A percentile compares a stretch with the other conserved stretches of the same genome.
Conservation (phyloP, 805 yeast species). For the Blastobotrys chiropterorum region DNA sequence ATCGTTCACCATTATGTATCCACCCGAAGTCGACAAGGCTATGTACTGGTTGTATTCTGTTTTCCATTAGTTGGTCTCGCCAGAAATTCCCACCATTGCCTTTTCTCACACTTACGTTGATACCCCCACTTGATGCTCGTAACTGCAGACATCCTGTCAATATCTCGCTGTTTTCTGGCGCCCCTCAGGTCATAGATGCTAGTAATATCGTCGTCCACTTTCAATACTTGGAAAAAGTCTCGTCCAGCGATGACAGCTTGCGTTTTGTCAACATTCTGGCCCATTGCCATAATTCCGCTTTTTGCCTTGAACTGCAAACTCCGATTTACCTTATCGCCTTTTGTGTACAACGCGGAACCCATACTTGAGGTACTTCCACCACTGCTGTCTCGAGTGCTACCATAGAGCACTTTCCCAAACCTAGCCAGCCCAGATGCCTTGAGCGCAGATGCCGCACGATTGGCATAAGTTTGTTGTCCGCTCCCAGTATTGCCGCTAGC, state of each 20-base stretch:
- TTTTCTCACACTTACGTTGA: conserved; percentile 5
- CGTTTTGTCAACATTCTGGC: conserved; percentile 20
- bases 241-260: conserved; percentile 27
- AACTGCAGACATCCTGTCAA: conserved; percentile 25
- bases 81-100: conserved; percentile 11
- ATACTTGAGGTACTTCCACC: conserved; percentile 1
- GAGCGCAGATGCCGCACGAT: conserved; percentile 17
- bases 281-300: conserved; percentile 27
- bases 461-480: conserved; percentile 11
- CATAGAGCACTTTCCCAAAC: conserved; percentile 23
- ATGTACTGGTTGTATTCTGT: conserved; percentile 14
- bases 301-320: conserved; percentile 12
- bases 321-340: neutral
- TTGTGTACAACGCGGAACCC: neutral
- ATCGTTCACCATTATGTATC: conserved; percentile 29
- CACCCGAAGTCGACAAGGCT: conserved; percentile 29
- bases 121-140: conserved; percentile 31
- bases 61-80: conserved; percentile 13
- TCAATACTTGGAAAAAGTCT: conserved; percentile 23
- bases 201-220: conserved; percentile 6
- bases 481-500: neutral
- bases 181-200: conserved; percentile 13
- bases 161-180: conserved; percentile 17
- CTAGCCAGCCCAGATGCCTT: conserved; percentile 20
- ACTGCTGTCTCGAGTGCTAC: conserved; percentile 4